Base-by-base conservation (phyloP, 768 basidiomycete species). In the Suillus discolor region DNA sequence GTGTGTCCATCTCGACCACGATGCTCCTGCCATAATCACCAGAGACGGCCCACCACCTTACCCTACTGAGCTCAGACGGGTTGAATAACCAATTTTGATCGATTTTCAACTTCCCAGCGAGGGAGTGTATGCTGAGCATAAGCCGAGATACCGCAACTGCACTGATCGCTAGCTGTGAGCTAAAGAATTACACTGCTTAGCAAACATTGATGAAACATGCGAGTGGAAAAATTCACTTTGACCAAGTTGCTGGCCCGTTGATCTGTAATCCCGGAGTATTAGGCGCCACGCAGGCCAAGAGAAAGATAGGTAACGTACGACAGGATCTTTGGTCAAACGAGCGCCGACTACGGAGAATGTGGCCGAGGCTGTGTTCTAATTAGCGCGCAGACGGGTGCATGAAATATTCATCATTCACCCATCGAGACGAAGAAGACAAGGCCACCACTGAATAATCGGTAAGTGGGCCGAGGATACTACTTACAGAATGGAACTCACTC, bases 81-180 rank as follows among this genome's bases (percentile, higher is more conserved):
- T 68, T 68, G 44, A 69, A 61, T 8, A 68, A 25, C 67, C 67
- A 69, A 34, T 41, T 13, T 23, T 55, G 62, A 53, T 59, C 47
- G n/a, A 45, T 55, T 18, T 31, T 41, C 8, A 69, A 61, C 18
- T 68, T 62, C 53, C 41, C 67, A 20, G 68, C 68, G 31, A 69
- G 64, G 20, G 68, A 69, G 13, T 57, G 57, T 45, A 62, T 60
- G 54, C 64, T 57, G 31, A 69, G 63, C 68, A 68, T 68, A 23
- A 69, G 59, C 23, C 68, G 68, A 49, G 68, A 65, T 4, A 65
- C 63, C 7, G 66, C 44, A 36, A 67, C 57, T 9, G 66, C 55
- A 8, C 42, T 66, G 25, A 66, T 66, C 2, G 65, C 65, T 36
- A 67, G 57, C 15, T 39, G 44, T 15, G 63, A 64, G 42, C 62